Evolutionary conservation across 202 grass and related monocot genomes (phyloP).

Genomic region (Panicum virgatum): DNA sequence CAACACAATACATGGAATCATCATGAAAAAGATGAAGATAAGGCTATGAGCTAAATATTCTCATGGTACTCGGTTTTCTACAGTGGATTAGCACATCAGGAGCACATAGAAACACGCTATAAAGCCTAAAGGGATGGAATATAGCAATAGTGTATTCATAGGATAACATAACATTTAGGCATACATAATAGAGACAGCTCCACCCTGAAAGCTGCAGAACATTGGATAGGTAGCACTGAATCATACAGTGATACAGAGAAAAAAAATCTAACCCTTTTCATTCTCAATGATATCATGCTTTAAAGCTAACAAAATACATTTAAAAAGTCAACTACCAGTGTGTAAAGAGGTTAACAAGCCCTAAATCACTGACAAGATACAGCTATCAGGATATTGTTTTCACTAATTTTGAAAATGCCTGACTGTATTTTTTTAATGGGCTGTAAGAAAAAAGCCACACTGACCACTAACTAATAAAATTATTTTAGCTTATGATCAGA

Average conservation of each 20-base stretch:
- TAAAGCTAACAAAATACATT: not conserved
- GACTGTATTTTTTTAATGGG: not conserved
- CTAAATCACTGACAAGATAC: not conserved
- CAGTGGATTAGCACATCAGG: not conserved
- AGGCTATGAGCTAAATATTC: not conserved
- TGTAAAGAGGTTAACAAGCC: not conserved
- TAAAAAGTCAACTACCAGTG: not conserved
- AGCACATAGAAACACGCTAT: not conserved
- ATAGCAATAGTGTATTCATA: not conserved
- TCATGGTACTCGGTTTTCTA: not conserved
- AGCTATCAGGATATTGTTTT: not conserved
- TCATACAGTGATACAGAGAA: not conserved
- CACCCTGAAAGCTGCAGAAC: not conserved
- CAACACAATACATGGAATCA: not conserved
- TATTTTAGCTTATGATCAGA: conserved; percentile 1
- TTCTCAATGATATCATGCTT: not conserved
- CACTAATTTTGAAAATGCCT: not conserved
- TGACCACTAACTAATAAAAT: not conserved
- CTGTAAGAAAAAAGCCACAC: not conserved
- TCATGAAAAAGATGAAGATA: conserved; percentile 8
- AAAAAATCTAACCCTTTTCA: not conserved
- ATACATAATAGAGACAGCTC: not conserved
- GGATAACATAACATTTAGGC: conserved; percentile 1
- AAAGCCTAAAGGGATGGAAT: conserved; percentile 13
- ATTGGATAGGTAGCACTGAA: conserved; percentile 13